Conservation (phyloP, 169 alveolate species). For the Plasmodium fragile region DNA sequence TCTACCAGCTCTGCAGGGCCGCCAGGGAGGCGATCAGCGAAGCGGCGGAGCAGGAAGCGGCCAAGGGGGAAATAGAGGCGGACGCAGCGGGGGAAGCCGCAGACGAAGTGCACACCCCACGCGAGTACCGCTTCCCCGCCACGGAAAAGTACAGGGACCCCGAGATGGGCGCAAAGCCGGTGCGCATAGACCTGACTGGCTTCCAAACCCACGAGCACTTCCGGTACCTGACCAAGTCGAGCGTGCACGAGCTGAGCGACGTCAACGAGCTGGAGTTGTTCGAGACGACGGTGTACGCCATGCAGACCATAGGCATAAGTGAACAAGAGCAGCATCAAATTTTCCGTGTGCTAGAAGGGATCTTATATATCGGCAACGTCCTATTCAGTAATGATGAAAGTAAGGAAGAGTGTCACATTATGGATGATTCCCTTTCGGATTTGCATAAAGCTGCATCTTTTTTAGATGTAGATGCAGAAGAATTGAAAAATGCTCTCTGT, state of each 20-base stretch:
- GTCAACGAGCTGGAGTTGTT: slow-evolving; percentile 90
- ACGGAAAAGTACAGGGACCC: slow-evolving; percentile 20
- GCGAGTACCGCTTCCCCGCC: slow-evolving; percentile 76
- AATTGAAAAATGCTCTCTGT: slow-evolving; percentile 81
- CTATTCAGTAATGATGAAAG: slow-evolving; percentile 85
- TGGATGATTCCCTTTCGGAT: slow-evolving; percentile 78
- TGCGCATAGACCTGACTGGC: slow-evolving; percentile 33
- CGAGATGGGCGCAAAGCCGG: slow-evolving; percentile 51
- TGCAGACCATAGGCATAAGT: slow-evolving; percentile 91
- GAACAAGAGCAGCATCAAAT: slow-evolving; percentile 85
- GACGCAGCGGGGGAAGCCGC: too few species aligned
- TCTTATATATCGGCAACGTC: slow-evolving; percentile 92
- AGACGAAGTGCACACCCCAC: too few species aligned
- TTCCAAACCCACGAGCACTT: slow-evolving; percentile 72
- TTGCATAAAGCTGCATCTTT: slow-evolving; percentile 79
- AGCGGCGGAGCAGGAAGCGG: too few species aligned
- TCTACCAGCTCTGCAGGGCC: slow-evolving; percentile 95
- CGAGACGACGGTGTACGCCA: slow-evolving; percentile 90
- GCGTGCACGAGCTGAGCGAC: slow-evolving; percentile 83
- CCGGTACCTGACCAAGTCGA: slow-evolving; percentile 80
- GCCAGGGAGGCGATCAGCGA: background rate
- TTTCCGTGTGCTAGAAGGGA: slow-evolving; percentile 87
- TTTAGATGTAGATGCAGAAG: slow-evolving; percentile 80
- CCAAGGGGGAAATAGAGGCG: too few species aligned
- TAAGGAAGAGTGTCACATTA: slow-evolving; percentile 82